These are phyloP conservation scores for Polysphondylium violaceum DNA, from an alignment of 78 protist genomes.

Conservation along the genomic window DNA sequence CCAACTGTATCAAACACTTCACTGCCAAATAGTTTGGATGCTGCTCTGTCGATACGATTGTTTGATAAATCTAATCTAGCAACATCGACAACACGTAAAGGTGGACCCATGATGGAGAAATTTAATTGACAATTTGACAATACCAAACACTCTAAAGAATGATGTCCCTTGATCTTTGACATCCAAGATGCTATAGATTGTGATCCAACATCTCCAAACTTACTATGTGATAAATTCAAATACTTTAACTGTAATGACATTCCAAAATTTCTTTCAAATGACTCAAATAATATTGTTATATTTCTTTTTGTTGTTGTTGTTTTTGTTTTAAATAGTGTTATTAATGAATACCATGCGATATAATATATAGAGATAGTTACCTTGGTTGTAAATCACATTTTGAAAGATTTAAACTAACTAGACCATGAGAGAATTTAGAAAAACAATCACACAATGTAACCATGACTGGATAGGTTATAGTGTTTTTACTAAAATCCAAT, in stretches of 20 bases:
- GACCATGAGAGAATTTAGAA: slow-evolving; percentile 65
- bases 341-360: not conserved
- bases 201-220: slow-evolving; percentile 74
- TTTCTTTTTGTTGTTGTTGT: slow-evolving; percentile 21
- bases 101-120: slow-evolving; percentile 76
- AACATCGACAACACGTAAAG: slow-evolving; percentile 64
- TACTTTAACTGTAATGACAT: slow-evolving; percentile 55
- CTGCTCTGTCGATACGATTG: slow-evolving; percentile 35
- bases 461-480: slow-evolving; percentile 67
- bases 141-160: slow-evolving; percentile 34
- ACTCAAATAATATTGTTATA: slow-evolving; percentile 50
- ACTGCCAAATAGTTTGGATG: slow-evolving; percentile 42
- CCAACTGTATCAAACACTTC: slow-evolving; percentile 59
- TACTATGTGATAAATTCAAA: slow-evolving; percentile 60
- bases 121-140: slow-evolving; percentile 48
- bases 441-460: slow-evolving; percentile 70
- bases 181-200: slow-evolving; percentile 59
- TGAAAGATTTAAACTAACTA: slow-evolving; percentile 69
- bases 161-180: slow-evolving; percentile 69
- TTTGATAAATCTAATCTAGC: slow-evolving; percentile 47
- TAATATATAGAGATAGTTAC: slow-evolving; percentile 15
- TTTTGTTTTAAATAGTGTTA: not conserved
- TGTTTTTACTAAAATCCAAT: slow-evolving; percentile 54
- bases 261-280: slow-evolving; percentile 78
- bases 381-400: slow-evolving; percentile 78